phyloP scores from a whole-genome alignment of 192 early-diverging fungal genomes.

The Backusella macrospora region DNA sequence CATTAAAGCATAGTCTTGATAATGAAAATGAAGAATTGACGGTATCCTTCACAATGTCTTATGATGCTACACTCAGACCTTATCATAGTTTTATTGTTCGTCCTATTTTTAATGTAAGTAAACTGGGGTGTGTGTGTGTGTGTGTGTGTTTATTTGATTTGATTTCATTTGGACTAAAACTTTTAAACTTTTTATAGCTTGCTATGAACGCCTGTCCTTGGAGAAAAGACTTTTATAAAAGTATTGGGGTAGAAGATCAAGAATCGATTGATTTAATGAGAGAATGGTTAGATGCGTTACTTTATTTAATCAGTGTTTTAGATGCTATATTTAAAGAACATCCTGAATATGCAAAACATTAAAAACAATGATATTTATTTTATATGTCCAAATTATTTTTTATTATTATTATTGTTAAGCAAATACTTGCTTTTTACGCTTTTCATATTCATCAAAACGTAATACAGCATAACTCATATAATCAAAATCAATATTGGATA shows the following conservation, averaged over 20 bases:
- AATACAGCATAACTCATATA: slow-evolving; percentile 87
- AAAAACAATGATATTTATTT: neutral
- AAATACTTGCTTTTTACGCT: slow-evolving; percentile 34
- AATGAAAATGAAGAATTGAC: slow-evolving; percentile 60
- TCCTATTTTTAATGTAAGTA: slow-evolving; percentile 60
- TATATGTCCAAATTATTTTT: neutral
- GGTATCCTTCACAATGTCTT: slow-evolving; percentile 67
- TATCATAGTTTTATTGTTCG: slow-evolving; percentile 68
- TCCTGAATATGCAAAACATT: slow-evolving; percentile 26
- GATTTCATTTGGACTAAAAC: neutral
- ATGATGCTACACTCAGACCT: slow-evolving; percentile 63
- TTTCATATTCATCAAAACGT: slow-evolving; percentile 80
- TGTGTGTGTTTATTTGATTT: no score
- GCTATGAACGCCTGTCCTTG: slow-evolving; percentile 90
- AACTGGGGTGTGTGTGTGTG: no score
- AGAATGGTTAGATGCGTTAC: slow-evolving; percentile 72
- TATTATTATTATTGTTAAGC: neutral
- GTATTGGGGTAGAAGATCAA: slow-evolving; percentile 67
- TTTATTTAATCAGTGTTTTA: slow-evolving; percentile 65
- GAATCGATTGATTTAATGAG: slow-evolving; percentile 60
- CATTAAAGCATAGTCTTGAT: slow-evolving; percentile 56
- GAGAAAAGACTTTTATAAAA: slow-evolving; percentile 83
- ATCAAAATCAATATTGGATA: slow-evolving; percentile 95
- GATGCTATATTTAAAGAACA: slow-evolving; percentile 54
- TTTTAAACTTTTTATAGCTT: slow-evolving; percentile 43